Evolutionary conservation across 257 asterid species (phyloP), one percentile per base, ranked within the genome.

Genomic region (Agastache rugosa): DNA sequence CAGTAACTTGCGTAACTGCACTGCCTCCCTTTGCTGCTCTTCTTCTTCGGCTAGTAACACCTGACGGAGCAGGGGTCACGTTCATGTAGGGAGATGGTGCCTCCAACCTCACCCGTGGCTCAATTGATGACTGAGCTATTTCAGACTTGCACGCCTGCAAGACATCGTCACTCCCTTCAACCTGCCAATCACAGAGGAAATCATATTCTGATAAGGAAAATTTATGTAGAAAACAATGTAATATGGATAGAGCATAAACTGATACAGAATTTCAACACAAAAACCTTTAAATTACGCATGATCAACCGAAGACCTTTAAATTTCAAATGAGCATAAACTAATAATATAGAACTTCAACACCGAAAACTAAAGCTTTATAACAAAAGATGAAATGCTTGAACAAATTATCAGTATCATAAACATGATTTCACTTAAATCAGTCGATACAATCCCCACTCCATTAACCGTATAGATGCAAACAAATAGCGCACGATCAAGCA

Each of bases 121-220:
- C 97, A 69, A 72, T 63, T 8, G 88, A 83, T 16, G 91, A 83
- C 64, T 84, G 83, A 1, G 83, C 80, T 0, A 77, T 75, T 68
- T 74, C 93, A 54, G 87, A 86, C 69, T 78, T 83, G 8, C 76
- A 75, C 39, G 78, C 48, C 45, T 78, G 76, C 83, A 81, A 17
- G 10, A 85, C 5, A 22, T 90, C 96, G 34, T 95, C 96, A 61
- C 88, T 74, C 53, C 99, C 98, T 77, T 95, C 89, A 8, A 92
- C 96, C 99, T 95, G 78, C 31, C 69, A 72, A 20, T 58, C 60
- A 42, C 12, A 45, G 15, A 58, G 14, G 42, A 54, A 64, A 44
- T 64, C 63, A 56, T 27, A 29, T 17, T 5, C 20, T 19, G n/a
- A 39, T 29, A 31, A 15, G 7, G 31, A 69, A 67, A 23, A 61